Percentiles rank a stretch among this genome's conserved stretches.
Conservation (phyloP, 2,329 filamentous ascomycete genomes). For the Cladorrhinum sp. region DNA sequence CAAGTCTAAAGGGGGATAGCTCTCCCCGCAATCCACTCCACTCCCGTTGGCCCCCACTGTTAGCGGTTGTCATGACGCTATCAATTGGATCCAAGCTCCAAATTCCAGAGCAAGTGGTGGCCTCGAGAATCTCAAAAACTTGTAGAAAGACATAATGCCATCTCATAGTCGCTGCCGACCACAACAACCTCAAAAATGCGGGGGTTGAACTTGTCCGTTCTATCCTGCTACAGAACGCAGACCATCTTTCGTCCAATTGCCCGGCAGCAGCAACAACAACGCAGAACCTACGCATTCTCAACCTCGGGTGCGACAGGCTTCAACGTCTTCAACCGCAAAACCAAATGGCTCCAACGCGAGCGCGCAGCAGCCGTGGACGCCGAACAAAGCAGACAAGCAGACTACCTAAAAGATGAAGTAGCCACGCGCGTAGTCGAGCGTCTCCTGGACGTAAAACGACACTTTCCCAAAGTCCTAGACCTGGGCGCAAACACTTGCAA, state of each 20-base stretch:
- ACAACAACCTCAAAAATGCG: neutral
- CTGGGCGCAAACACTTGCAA: conserved; percentile 96
- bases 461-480: conserved; percentile 81
- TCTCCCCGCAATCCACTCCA: neutral
- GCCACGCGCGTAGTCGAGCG: conserved; percentile 81
- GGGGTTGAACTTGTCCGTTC: neutral
- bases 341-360: conserved; percentile 91
- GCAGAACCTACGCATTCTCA: conserved; percentile 67
- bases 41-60: neutral
- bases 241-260: neutral
- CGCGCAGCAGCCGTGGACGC: conserved; percentile 64
- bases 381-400: conserved; percentile 72
- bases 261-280: conserved; percentile 38
- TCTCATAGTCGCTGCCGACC: neutral
- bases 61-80: neutral
- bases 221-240: neutral
- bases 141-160: neutral
- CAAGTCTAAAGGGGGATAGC: neutral
- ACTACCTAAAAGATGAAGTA: conserved; percentile 93
- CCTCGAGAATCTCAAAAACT: too few relatives aligned
- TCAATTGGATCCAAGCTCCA: neutral
- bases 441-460: conserved; percentile 89
- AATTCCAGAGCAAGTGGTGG: too few relatives aligned
- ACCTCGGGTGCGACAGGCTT: conserved; percentile 73
- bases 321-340: conserved; percentile 85